phyloP scores from a whole-genome alignment of 1,284 basidiomycete species.

The Takashimella tepidaria region DNA sequence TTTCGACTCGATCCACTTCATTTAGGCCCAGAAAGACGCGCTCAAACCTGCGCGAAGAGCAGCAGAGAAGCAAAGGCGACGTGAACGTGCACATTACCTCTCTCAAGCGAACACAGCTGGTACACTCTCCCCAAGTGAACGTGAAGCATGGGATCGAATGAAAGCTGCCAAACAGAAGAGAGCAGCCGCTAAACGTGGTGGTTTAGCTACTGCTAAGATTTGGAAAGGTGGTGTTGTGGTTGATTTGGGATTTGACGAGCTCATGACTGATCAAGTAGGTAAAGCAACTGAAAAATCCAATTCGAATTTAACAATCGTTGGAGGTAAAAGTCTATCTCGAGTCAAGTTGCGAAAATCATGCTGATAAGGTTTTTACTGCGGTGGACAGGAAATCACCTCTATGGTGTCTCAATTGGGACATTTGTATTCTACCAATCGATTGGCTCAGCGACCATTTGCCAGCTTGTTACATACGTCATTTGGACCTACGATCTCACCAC shows the following conservation, averaged over 20 bases:
- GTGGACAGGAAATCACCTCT: conserved; percentile 89
- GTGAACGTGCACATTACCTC: conserved; percentile 18
- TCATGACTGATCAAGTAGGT: conserved; percentile 88
- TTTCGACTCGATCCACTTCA: background rate
- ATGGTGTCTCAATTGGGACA: conserved; percentile 83
- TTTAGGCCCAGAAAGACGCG: conserved; percentile 22
- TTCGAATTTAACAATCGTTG: too few relatives aligned
- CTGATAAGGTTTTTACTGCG: conserved; percentile 9
- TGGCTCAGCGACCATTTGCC: conserved; percentile 63
- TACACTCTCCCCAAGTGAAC: conserved; percentile 27
- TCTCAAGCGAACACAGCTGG: conserved; percentile 29
- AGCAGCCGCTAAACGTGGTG: conserved; percentile 7
- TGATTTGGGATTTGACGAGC: conserved; percentile 89
- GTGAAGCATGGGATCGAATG: conserved; percentile 22
- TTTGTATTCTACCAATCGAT: conserved; percentile 79
- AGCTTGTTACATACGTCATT: conserved; percentile 73
- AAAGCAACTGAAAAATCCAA: too few relatives aligned
- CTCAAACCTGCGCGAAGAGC: conserved; percentile 30
- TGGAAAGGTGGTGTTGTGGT: conserved; percentile 70
- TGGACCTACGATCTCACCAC: conserved; percentile 30
- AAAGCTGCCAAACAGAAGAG: conserved; percentile 19
- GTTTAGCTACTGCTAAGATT: conserved; percentile 19
- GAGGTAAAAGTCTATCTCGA: too few relatives aligned
- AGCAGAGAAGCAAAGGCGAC: conserved; percentile 30
- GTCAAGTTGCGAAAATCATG: too few relatives aligned